Base-by-base conservation (phyloP, 768 basidiomycete species). In the Agrocybe praecox region DNA sequence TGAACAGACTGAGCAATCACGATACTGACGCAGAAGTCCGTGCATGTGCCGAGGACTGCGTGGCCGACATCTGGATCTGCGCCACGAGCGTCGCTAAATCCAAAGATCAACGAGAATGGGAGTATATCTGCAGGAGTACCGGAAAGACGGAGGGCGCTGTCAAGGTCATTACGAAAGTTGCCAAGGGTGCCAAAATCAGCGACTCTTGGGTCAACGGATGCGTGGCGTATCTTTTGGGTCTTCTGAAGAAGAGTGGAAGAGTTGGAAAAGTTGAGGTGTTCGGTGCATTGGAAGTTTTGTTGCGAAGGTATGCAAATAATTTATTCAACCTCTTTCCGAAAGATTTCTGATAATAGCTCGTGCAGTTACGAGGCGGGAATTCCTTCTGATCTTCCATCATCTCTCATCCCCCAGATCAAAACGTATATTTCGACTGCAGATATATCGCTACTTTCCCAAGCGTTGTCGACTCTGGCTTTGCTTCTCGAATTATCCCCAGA, bases 21-120 rank as follows among this genome's bases (percentile, higher is more conserved):
- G 91, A 96, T 62, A 96, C 96, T 1, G 96, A 98, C 69, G 87
- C 90, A 3, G 96, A 97, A 60, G 93, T 98, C 19, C 84, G 94
- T 34, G 80, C 82, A 22, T 85, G 82, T 60, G 94, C 94, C 0
- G 89, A 98, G 63, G 86, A 89, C 29, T 86, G 85, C 48, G 81
- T 96, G 44, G 95, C 89, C 1, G 89, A 94, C 67, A 74, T 98
- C 9, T 93, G 97, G 87, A 82, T 93, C 49, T 88, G 87, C 62
- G 93, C 94, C 1, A 87, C 90, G 0, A 92, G 94, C 46, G 71
- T 85, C 14, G 79, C 92, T 33, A 80, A 71, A 61, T 68, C 72
- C 1, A 89, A 88, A 68, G 82, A 82, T 42, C 79, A 84, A 51
- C 84, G 82, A 62, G 92, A 94, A 64, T 94, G 92, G 92, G 89